phyloP scores from a whole-genome alignment of 768 basidiomycete genomes.

The Lentinula edodes region DNA sequence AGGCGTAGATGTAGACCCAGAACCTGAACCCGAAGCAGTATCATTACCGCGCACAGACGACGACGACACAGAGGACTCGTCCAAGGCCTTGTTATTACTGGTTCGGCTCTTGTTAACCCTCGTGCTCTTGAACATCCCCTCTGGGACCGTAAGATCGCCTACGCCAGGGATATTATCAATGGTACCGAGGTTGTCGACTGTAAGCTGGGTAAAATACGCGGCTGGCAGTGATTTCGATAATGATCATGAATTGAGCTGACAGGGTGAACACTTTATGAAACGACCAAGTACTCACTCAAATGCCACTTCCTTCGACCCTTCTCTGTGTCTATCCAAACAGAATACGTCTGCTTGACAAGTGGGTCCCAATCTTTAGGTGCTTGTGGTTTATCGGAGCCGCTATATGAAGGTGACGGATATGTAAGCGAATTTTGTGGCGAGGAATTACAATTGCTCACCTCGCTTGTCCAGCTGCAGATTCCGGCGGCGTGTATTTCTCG shows the following conservation, averaged over 20 bases:
- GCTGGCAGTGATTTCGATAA: conserved; percentile 34
- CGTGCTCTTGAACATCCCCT: conserved; percentile 66
- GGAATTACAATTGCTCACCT: conserved; percentile 26
- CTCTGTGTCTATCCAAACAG: conserved; percentile 65
- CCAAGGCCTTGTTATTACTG: conserved; percentile 32
- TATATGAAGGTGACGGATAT: conserved; percentile 6
- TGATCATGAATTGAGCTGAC: background rate
- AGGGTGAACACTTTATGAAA: background rate
- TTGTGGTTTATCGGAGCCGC: conserved; percentile 35
- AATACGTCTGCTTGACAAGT: conserved; percentile 81
- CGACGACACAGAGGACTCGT: conserved; percentile 8
- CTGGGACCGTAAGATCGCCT: conserved; percentile 57
- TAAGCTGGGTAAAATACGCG: conserved; percentile 77
- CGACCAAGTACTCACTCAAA: conserved; percentile 52
- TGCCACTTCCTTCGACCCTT: conserved; percentile 77
- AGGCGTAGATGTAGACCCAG: background rate
- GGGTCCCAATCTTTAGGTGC: conserved; percentile 58
- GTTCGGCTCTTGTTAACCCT: conserved; percentile 44
- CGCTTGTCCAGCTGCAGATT: conserved; percentile 28
- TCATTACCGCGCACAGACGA: conserved; percentile 12
- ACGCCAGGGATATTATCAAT: conserved; percentile 64
- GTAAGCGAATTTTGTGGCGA: background rate
- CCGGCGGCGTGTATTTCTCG: conserved; percentile 57
- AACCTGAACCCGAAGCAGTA: background rate
- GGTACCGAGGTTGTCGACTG: conserved; percentile 64